These are phyloP conservation scores for Biscogniauxia sp. DNA, from an alignment of 2,329 filamentous ascomycete species.

Conservation along the genomic window DNA sequence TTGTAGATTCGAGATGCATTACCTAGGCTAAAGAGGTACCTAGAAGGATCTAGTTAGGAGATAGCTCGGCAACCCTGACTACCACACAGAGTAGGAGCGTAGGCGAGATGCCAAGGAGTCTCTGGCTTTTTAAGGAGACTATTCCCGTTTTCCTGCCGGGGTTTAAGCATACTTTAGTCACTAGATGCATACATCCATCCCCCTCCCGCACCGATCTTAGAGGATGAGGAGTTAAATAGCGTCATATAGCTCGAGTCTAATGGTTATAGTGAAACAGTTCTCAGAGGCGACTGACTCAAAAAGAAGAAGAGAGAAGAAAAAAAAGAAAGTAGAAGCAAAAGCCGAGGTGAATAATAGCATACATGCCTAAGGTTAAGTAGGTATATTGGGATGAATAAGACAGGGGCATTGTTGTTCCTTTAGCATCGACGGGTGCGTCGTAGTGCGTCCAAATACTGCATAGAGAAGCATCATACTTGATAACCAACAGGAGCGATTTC, in stretches of 20 bases:
- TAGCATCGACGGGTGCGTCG: neutral
- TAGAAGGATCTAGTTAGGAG: slow-evolving; percentile 1
- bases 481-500: neutral
- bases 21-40: neutral
- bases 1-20: neutral
- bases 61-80: slow-evolving; percentile 11
- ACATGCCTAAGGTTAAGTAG: no score
- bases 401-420: neutral
- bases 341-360: no score
- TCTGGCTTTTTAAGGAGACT: neutral
- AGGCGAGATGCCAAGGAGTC: neutral
- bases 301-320: no score
- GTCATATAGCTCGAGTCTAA: neutral
- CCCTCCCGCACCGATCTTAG: neutral
- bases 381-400: neutral
- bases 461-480: neutral
- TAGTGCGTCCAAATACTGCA: neutral
- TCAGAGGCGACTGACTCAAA: neutral
- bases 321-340: no score
- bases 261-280: neutral
- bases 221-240: neutral
- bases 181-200: neutral
- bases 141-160: neutral
- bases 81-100: neutral
- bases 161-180: neutral